Conservation (phyloP, 2,329 filamentous ascomycete genomes). For the Myriosclerotinia scirpicola region DNA sequence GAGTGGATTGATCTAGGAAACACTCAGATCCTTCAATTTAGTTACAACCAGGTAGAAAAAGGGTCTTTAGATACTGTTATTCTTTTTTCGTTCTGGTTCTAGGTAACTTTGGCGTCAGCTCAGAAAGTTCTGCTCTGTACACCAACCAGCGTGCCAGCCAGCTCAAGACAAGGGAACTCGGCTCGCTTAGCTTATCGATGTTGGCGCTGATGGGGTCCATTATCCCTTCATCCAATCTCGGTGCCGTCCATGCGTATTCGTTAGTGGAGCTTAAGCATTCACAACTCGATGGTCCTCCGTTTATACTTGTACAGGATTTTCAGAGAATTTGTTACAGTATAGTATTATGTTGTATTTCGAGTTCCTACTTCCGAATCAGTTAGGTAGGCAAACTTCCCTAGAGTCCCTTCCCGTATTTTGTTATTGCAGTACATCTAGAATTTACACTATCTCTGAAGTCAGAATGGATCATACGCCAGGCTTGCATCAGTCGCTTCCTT, state of each 20-base stretch:
- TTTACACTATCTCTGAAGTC: background rate
- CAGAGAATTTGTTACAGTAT: background rate
- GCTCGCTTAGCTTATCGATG: background rate
- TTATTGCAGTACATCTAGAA: background rate
- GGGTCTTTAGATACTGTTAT: background rate
- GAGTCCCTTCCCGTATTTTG: background rate
- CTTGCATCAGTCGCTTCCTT: background rate
- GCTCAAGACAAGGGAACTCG: too few species aligned
- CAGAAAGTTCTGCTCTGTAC: background rate
- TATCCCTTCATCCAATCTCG: conserved; percentile 12
- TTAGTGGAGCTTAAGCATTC: background rate
- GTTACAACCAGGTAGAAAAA: background rate
- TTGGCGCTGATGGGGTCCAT: background rate
- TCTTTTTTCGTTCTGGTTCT: background rate
- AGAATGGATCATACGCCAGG: background rate
- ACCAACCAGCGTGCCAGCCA: too few species aligned
- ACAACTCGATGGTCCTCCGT: background rate
- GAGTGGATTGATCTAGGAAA: background rate
- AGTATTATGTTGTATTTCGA: background rate
- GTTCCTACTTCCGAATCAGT: background rate
- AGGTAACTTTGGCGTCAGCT: background rate
- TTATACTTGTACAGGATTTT: background rate
- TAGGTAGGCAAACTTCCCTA: background rate
- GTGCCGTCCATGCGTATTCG: conserved; percentile 7
- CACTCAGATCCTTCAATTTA: background rate